Evolutionary conservation across 2,329 filamentous ascomycete genomes (phyloP), one percentile per base, ranked within the genome.

Genomic region (Rhynchosporium graminicola): DNA sequence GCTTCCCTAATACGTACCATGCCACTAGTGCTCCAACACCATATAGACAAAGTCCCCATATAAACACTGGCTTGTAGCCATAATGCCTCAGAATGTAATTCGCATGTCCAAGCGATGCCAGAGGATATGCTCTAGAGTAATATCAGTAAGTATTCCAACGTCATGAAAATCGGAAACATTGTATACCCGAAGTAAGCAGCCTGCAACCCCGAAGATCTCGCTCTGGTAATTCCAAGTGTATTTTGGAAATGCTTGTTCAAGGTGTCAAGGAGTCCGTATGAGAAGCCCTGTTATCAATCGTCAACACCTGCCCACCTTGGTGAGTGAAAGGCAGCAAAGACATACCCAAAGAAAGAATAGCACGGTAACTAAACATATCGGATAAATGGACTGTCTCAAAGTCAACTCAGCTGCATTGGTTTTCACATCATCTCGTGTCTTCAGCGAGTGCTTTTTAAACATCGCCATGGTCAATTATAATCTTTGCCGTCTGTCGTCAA

Each of bases 191-290:
- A 92, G 71, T 92, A 92, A 4, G 86, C 82, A 65, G 83, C 87
- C 40, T 46, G 83, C 13, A 70, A 55, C 5, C 88, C 90, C 45
- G 91, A 81, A 1, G 86, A 87, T 6, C 90, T 77, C 5, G 85
- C 81, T 1, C 80, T 75, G 0, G 80, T 83, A 81, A 70, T 70
- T 33, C 81, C 69, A 13, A 87, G 82, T 4, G 90, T 83, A 15
- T 77, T 73, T 50, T 88, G 87, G 59, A 91, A 87, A 29, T 86
- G 87, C 28, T 82, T 83, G 73, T 96, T 96, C 42, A 97, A 82
- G 0, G 88, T 89, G 71, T 94, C 91, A 5, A 97, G 80, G 3
- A 96, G 81, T 0, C 92, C 92, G 69, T 96, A 96, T 0, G 91
- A 92, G 63, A 96, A 88, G 0, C 92, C 92, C 91, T 91, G 93